A percentile compares a stretch with the other conserved stretches of the same genome.
Conservation (phyloP, 1,284 basidiomycete species). For the Neolentinus lepideus region DNA sequence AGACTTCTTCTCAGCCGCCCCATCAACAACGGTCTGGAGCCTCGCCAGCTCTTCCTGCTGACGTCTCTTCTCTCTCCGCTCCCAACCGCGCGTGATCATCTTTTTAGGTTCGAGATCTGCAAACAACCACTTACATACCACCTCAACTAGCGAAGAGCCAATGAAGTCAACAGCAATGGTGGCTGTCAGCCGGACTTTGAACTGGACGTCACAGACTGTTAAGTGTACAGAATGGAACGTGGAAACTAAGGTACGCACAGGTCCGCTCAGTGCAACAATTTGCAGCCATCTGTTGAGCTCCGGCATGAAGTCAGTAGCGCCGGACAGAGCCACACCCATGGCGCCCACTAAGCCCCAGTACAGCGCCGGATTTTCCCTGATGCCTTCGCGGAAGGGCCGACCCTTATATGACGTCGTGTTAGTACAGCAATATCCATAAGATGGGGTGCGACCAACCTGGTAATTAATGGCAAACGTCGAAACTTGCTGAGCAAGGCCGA, state of each 20-base stretch:
- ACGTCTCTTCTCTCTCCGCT: slow-evolving; percentile 50
- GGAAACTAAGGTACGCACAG: slow-evolving; percentile 39
- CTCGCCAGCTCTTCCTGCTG: background rate
- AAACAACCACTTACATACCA: slow-evolving; percentile 80
- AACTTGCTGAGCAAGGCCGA: slow-evolving; percentile 91
- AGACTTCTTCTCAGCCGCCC: background rate
- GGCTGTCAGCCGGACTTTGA: slow-evolving; percentile 70
- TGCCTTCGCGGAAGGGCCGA: slow-evolving; percentile 93
- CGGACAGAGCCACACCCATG: slow-evolving; percentile 85
- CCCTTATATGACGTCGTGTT: slow-evolving; percentile 40
- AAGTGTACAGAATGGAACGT: background rate
- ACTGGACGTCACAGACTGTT: slow-evolving; percentile 35
- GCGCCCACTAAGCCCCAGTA: slow-evolving; percentile 88
- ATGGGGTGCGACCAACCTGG: slow-evolving; percentile 53
- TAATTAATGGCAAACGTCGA: slow-evolving; percentile 97
- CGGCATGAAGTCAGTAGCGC: slow-evolving; percentile 89
- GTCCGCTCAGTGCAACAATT: slow-evolving; percentile 83
- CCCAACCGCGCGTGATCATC: slow-evolving; percentile 79
- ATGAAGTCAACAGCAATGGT: slow-evolving; percentile 87
- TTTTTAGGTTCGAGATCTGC: slow-evolving; percentile 83
- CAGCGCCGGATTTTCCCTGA: slow-evolving; percentile 87
- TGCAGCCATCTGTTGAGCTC: slow-evolving; percentile 97
- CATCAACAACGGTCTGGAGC: background rate
- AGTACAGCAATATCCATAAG: background rate
- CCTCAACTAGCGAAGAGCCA: slow-evolving; percentile 84